phyloP scores from a whole-genome alignment of 2,329 filamentous ascomycete species.

The Septoria petroselini region DNA sequence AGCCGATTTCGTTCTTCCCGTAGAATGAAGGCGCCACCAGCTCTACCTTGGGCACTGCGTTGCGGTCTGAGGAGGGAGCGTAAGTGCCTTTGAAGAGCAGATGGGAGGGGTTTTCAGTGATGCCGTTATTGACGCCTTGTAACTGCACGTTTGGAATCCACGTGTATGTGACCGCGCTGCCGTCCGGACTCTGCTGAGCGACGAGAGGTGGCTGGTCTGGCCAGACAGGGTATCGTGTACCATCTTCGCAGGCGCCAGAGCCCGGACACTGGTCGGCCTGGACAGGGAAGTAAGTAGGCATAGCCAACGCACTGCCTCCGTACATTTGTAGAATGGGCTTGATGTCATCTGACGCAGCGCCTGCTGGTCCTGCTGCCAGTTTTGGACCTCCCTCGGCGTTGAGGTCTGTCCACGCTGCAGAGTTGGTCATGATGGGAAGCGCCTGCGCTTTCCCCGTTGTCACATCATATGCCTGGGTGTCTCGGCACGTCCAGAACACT shows the following conservation, averaged over 20 bases:
- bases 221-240: constrained; percentile 28
- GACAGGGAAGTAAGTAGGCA: constrained; percentile 23
- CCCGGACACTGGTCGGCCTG: constrained; percentile 23
- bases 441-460: constrained; percentile 7
- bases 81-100: constrained; percentile 26
- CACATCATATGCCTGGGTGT: constrained; percentile 22
- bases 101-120: constrained; percentile 17
- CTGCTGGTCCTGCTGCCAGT: constrained; percentile 15
- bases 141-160: constrained; percentile 26
- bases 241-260: constrained; percentile 25
- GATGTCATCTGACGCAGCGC: constrained; percentile 21
- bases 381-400: constrained; percentile 12
- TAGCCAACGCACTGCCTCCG: constrained; percentile 13
- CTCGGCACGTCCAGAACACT: constrained; percentile 31
- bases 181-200: constrained; percentile 8
- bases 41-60: constrained; percentile 22
- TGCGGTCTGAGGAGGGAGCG: constrained; percentile 5
- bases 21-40: constrained; percentile 25
- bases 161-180: constrained; percentile 24
- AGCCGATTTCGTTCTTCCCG: constrained; percentile 21
- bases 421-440: constrained; percentile 25
- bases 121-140: constrained; percentile 15
- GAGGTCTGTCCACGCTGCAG: constrained; percentile 28
- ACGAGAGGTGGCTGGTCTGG: constrained; percentile 26
- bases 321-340: constrained; percentile 28